Evolutionary conservation across 1,139 yeast species (phyloP), one percentile per base, ranked within the genome.

Genomic region (Pneumocystis oryctolagi): DNA sequence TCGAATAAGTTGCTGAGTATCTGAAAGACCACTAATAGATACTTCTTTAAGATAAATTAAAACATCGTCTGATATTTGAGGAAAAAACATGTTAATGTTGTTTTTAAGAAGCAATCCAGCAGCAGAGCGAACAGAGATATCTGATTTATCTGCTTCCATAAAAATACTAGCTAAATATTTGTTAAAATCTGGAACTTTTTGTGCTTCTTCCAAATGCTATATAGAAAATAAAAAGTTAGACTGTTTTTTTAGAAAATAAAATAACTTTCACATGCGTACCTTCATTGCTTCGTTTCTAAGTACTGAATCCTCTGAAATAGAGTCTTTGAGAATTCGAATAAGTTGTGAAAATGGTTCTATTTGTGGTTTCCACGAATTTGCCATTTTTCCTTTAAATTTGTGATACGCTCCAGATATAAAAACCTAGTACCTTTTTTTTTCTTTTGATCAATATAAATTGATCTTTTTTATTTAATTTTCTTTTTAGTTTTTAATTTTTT

Each of bases 31-130:
- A 63, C 79, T 78, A 53, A 88, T 74, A 32, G 89, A 78, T 68
- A 83, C 78, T n/a, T 78, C 75, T 68, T 87, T 78, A 37, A 89
- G 76, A 70, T 84, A 86, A 28, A 75, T 76, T 65, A 83, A 76
- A 60, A 79, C 75, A 28, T 73, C 74, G 5, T 67, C 68, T 14
- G 74, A 67, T 53, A 72, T 66, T 9, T 71, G 71, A 63, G 67
- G 62, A 67, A 73, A 69, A 65, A 71, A 67, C 64, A 73, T 67
- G 60, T 83, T 71, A 56, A 88, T 77, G 66, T 82, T 80, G 73
- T 90, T 90, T 73, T 92, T 92, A 71, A 92, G 79, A 70, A 84
- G 79, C 66, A 90, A 76, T 16, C 97, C 98, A 0, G 97, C 92
- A 0, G 96, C 85, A 0, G 96, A 96, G 64, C 97, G 79, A 35